These are phyloP conservation scores for Nakazawaea populi DNA, from an alignment of 805 yeast genomes.

Conservation along the genomic window DNA sequence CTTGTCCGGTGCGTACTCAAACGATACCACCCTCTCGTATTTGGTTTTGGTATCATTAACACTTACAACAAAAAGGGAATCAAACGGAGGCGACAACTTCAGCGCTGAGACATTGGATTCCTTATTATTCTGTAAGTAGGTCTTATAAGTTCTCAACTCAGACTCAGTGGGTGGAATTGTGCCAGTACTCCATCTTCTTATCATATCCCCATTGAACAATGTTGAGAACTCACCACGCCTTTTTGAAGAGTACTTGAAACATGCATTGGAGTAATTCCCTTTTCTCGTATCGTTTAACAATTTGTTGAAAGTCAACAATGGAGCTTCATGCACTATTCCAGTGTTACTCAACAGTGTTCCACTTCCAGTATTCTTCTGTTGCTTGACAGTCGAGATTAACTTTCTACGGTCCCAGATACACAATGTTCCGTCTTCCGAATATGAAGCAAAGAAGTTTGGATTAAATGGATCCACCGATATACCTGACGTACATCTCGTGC, in stretches of 20 bases:
- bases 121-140: constrained; percentile 14
- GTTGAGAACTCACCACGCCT: constrained; percentile 73
- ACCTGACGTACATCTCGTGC: constrained; percentile 67
- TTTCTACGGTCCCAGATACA: constrained; percentile 79
- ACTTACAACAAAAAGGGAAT: constrained; percentile 64
- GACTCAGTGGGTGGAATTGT: constrained; percentile 34
- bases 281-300: constrained; percentile 52
- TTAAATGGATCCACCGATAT: constrained; percentile 66
- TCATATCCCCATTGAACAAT: constrained; percentile 68
- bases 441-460: constrained; percentile 62
- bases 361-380: constrained; percentile 15
- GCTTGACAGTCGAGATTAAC: constrained; percentile 24
- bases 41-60: constrained; percentile 74
- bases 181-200: constrained; percentile 79
- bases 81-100: constrained; percentile 29
- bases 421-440: constrained; percentile 78
- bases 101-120: constrained; percentile 5
- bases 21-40: constrained; percentile 76
- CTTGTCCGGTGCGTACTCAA: constrained; percentile 68
- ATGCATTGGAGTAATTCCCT: constrained; percentile 54
- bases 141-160: constrained; percentile 18
- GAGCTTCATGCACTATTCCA: constrained; percentile 37
- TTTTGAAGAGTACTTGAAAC: constrained; percentile 62
- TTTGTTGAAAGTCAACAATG: constrained; percentile 55
- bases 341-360: constrained; percentile 12